Percentiles rank a stretch among this genome's conserved stretches.
phyloP scores from a whole-genome alignment of 257 asterid species.

The Solanum sparsipilum region DNA sequence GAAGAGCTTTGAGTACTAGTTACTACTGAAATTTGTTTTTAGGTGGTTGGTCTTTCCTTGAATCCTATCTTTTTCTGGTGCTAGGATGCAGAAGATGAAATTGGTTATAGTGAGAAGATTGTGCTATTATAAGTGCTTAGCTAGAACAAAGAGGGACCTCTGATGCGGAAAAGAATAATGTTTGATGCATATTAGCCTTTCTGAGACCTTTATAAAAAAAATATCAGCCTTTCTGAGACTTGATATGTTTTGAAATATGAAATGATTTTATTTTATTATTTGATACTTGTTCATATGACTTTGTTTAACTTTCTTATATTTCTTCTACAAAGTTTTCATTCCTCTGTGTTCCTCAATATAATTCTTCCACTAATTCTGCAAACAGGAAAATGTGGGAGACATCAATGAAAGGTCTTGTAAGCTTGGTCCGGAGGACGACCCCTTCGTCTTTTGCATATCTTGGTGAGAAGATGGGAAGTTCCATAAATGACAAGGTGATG shows the following conservation, averaged over 20 bases:
- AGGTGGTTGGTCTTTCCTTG: neutral
- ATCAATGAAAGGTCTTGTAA: conserved; percentile 88
- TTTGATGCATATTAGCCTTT: neutral
- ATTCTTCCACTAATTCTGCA: neutral
- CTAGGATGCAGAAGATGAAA: neutral
- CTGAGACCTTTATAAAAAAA: neutral
- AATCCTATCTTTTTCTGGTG: neutral
- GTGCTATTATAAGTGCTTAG: neutral
- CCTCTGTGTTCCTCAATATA: conserved; percentile 2
- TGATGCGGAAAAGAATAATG: neutral
- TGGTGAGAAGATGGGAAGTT: conserved; percentile 81
- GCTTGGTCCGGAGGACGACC: conserved; percentile 88
- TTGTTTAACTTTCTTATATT: neutral
- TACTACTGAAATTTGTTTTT: neutral
- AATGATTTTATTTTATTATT: neutral
- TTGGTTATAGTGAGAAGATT: neutral
- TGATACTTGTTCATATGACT: neutral
- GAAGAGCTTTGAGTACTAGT: neutral
- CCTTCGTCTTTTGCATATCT: conserved; percentile 85
- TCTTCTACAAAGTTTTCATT: neutral
- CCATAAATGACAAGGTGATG: conserved; percentile 77
- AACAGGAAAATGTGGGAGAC: conserved; percentile 99
- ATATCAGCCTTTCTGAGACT: neutral
- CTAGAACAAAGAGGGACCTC: neutral
- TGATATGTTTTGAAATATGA: neutral